Evolutionary conservation across 2,329 filamentous ascomycete genomes (phyloP), one percentile per base, ranked within the genome.

Genomic region (Aspergillus luchuensis): DNA sequence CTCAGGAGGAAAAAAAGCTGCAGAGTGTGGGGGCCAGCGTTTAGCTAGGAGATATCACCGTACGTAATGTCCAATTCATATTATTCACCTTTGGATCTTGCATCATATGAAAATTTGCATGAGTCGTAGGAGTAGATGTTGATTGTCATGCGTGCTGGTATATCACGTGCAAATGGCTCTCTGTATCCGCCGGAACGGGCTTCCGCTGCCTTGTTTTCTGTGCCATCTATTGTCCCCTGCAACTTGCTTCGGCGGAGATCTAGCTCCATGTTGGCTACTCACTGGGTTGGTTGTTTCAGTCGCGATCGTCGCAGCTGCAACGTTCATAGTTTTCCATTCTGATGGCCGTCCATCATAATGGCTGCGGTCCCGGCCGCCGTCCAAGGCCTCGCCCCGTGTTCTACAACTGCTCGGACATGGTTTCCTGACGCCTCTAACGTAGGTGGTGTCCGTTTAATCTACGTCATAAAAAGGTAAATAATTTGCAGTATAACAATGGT

Each of bases 381-480:
- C 25, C 47, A 28, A 50, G 47, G 38, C 23, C 21, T 43, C 28
- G 50, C 55, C 33, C n/a, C 21, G 19, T 39, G 38, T 48, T 28
- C 47, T 8, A 52, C 19, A 39, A 36, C 48, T 56, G 50, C 51
- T 63, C 66, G 68, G 67, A 59, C 43, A 41, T 25, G 33, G 48
- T 45, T 67, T 67, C 68, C 66, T 47, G 50, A 62, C 68, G 66
- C 67, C 62, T 58, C 60, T 49, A 56, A 39, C 45, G 51, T 52
- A 59, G 50, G 50, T 59, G 57, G 47, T 59, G 43, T 41, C 23
- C 28, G 49, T 49, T 33, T 48, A 15, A 47, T 3, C 25, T 41
- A 69, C 68, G 67, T 70, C 68, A 68, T 63, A 28, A 36, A 41
- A 45, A 58, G 63, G 64, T 62, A 61, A 61, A 43, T 23, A 33